A percentile compares a stretch with the other conserved stretches of the same genome.
Evolutionary conservation across 2,329 filamentous ascomycete genomes (phyloP).

Genomic region (Colletotrichum sidae): DNA sequence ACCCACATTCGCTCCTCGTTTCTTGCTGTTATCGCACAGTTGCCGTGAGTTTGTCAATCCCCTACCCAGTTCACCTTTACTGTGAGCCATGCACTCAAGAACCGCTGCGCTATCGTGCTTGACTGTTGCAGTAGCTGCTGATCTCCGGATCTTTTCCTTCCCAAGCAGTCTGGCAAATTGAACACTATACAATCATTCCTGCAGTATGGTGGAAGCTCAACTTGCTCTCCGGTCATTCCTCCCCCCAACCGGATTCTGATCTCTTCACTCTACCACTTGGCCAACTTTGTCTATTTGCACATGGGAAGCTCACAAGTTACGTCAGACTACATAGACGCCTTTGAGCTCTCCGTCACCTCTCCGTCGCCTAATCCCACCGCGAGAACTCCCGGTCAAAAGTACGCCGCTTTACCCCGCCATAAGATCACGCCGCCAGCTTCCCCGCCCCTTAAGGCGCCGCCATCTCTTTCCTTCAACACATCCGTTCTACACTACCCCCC

Average conservation of each 20-base stretch:
- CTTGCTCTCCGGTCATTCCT: slow-evolving; percentile 16
- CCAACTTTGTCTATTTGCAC: slow-evolving; percentile 5
- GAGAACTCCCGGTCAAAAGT: slow-evolving; percentile 24
- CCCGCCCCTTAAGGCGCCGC: slow-evolving; percentile 9
- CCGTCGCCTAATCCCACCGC: slow-evolving; percentile 20
- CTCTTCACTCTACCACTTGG: background rate
- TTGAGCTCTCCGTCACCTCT: slow-evolving; percentile 27
- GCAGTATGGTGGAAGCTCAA: slow-evolving; percentile 17
- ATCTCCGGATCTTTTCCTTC: slow-evolving; percentile 27
- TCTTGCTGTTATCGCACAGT: slow-evolving; percentile 14
- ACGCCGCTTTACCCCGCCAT: slow-evolving; percentile 30
- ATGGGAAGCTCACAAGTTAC: slow-evolving; percentile 37
- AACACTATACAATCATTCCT: slow-evolving; percentile 4
- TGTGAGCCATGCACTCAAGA: background rate
- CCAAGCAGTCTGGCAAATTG: too few species aligned
- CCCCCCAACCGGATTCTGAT: slow-evolving; percentile 11
- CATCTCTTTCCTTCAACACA: slow-evolving; percentile 3
- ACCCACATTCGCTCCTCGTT: slow-evolving; percentile 25
- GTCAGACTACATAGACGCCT: slow-evolving; percentile 35
- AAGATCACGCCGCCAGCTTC: slow-evolving; percentile 23
- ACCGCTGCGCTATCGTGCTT: background rate
- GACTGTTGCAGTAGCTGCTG: slow-evolving; percentile 14
- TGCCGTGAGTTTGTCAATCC: slow-evolving; percentile 29
- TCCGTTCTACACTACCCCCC: slow-evolving; percentile 1
- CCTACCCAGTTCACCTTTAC: background rate